Base-by-base conservation (phyloP, 176 grass and related monocot species). In the Triticum turgidum region DNA sequence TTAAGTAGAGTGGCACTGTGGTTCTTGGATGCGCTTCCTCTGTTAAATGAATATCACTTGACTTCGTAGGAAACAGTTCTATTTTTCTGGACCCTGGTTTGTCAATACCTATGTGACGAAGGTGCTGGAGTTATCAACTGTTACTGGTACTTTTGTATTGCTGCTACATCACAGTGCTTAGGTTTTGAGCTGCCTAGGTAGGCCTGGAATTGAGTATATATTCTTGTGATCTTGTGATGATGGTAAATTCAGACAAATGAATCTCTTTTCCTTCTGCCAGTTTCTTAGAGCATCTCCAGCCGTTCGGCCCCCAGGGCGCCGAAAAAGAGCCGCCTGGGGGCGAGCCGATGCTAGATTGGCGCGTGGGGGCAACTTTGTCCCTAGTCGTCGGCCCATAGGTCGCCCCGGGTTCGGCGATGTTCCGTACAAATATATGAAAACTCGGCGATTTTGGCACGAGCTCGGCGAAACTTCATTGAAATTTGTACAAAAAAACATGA, bases 231-330 rank as follows among this genome's bases (percentile, higher is more conserved):
- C 9, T 45, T 11, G 51, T 54, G 51, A 54, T 59, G 56, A 98
- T 91, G 96, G 93, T 98, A 71, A 30, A 80, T 63, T 11, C 10
- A 8, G 2, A 87, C 9, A 62, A 32, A 45, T 11, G 24, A 7
- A 34, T 21, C 30, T 18, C 1, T 8, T 2, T 61, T 21, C 32
- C 1, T 18, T 74, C 5, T 68, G 3, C 18, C 29, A 30, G 29
- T 30, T 30, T 30, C 29, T 30, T 30, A 30, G 29, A 30, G 29
- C 29, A 30, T 30, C 29, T 30, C 29, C 29, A 30, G 29, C 29
- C 29, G 2, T 30, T 30, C 29, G 29, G 29, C 29, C 29, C 29
- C 29, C 29, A 30, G 29, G 29, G 29, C 29, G 29, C 2, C 29
- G 29, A 30, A 30, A 30, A 30, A 30, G 29, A 30, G 29, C 29